phyloP scores from a whole-genome alignment of 2,329 filamentous ascomycete genomes.

The Neonectria hederae region DNA sequence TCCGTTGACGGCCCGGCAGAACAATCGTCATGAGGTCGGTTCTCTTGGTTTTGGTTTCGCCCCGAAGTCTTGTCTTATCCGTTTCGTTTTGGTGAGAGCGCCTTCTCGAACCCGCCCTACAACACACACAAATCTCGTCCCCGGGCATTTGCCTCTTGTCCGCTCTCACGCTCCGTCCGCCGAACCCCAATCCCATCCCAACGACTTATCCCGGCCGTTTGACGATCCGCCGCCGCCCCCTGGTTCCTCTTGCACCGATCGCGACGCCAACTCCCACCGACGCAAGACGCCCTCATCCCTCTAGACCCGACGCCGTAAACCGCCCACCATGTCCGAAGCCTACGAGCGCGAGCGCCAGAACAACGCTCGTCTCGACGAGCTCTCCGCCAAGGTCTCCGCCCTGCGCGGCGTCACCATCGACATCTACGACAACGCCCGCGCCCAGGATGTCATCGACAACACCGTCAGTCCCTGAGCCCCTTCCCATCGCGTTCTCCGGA shows the following conservation, averaged over 20 bases:
- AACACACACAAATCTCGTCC: not conserved
- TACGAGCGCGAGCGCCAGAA: slow-evolving; percentile 90
- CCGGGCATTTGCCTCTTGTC: not conserved
- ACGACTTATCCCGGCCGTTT: not conserved
- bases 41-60: not conserved
- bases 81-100: not conserved
- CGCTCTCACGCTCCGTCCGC: not conserved
- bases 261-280: slow-evolving; percentile 1
- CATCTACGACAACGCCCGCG: slow-evolving; percentile 95
- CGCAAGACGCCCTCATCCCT: not conserved
- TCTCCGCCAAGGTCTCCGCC: slow-evolving; percentile 89
- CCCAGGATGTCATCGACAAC: slow-evolving; percentile 87
- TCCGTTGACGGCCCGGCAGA: not conserved
- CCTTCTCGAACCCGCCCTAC: not conserved
- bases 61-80: not conserved
- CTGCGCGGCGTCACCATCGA: slow-evolving; percentile 94
- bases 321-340: slow-evolving; percentile 71
- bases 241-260: not conserved
- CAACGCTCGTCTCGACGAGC: slow-evolving; percentile 91
- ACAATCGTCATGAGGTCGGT: not conserved
- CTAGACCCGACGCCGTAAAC: not conserved
- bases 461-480: slow-evolving; percentile 66
- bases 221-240: not conserved
- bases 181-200: not conserved
- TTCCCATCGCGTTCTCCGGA: not conserved